These are phyloP conservation scores for Metschnikowia cubensis DNA, from an alignment of 805 yeast genomes.

Conservation along the genomic window DNA sequence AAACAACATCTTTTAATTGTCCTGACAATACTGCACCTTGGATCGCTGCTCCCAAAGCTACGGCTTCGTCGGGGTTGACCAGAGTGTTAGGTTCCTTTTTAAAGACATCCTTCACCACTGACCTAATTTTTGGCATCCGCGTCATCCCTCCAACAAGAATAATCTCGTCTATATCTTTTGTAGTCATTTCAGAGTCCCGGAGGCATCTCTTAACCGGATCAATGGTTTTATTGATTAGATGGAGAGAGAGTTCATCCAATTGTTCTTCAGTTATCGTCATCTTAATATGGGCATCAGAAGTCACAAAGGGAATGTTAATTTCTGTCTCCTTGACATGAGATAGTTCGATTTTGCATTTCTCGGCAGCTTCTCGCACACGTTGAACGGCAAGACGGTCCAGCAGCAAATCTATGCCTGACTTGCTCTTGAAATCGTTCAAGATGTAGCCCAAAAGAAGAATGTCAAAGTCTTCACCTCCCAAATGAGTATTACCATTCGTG, in stretches of 20 bases:
- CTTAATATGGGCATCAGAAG: slow-evolving; percentile 58
- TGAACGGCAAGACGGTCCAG: slow-evolving; percentile 58
- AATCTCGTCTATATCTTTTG: slow-evolving; percentile 68
- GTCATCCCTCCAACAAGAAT: slow-evolving; percentile 88
- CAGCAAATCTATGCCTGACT: slow-evolving; percentile 49
- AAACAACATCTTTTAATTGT: slow-evolving; percentile 24
- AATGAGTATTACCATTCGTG: slow-evolving; percentile 79
- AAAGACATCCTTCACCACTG: slow-evolving; percentile 56
- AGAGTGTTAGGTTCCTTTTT: slow-evolving; percentile 63
- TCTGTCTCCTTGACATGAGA: slow-evolving; percentile 61
- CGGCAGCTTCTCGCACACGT: slow-evolving; percentile 77
- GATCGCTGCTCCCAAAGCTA: slow-evolving; percentile 29
- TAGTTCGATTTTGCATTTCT: slow-evolving; percentile 68
- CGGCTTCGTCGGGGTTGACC: slow-evolving; percentile 68
- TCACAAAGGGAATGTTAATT: slow-evolving; percentile 67
- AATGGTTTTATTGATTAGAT: slow-evolving; percentile 62
- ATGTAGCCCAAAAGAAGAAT: slow-evolving; percentile 57
- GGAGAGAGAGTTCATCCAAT: slow-evolving; percentile 62
- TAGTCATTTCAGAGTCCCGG: slow-evolving; percentile 65
- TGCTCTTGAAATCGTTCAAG: slow-evolving; percentile 50
- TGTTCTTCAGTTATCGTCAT: slow-evolving; percentile 59
- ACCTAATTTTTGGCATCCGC: slow-evolving; percentile 77
- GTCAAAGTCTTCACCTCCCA: slow-evolving; percentile 87
- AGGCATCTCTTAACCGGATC: slow-evolving; percentile 73
- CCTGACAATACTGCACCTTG: slow-evolving; percentile 29